Conservation (phyloP, 1,284 basidiomycete species). For the Anthracocystis walkeri region DNA sequence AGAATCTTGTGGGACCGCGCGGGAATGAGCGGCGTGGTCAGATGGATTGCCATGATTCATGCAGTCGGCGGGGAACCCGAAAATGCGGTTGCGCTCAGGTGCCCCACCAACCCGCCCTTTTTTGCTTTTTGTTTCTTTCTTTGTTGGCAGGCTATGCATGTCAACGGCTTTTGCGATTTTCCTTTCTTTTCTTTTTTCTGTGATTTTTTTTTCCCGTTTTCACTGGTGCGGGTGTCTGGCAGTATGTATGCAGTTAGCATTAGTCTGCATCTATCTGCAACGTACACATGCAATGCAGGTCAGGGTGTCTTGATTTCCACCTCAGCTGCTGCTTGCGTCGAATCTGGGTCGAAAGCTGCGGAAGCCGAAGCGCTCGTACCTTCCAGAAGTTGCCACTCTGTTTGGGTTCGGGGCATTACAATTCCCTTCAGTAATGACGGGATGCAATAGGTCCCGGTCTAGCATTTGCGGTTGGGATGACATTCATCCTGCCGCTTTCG, state of each 20-base stretch:
- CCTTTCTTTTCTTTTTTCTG: not conserved
- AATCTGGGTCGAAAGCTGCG: conserved; percentile 18
- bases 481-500: too few species aligned
- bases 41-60: conserved; percentile 25
- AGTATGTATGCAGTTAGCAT: too few species aligned
- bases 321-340: conserved; percentile 3
- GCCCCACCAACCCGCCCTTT: not conserved
- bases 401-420: too few species aligned
- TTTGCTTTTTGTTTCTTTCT: too few species aligned
- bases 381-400: too few species aligned
- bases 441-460: too few species aligned
- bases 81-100: conserved; percentile 14
- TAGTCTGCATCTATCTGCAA: not conserved
- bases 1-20: conserved; percentile 9
- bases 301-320: not conserved
- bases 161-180: not conserved
- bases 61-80: conserved; percentile 26
- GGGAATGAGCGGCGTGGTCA: conserved; percentile 35
- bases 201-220: not conserved
- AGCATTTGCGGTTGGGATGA: too few species aligned
- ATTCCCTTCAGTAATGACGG: too few species aligned
- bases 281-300: not conserved
- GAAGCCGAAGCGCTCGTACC: conserved; percentile 4
- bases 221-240: not conserved
- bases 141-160: not conserved